Percentiles rank a stretch among this genome's conserved stretches.
Conservation (phyloP, 2,329 filamentous ascomycete genomes). For the Coniochaeta hoffmannii region DNA sequence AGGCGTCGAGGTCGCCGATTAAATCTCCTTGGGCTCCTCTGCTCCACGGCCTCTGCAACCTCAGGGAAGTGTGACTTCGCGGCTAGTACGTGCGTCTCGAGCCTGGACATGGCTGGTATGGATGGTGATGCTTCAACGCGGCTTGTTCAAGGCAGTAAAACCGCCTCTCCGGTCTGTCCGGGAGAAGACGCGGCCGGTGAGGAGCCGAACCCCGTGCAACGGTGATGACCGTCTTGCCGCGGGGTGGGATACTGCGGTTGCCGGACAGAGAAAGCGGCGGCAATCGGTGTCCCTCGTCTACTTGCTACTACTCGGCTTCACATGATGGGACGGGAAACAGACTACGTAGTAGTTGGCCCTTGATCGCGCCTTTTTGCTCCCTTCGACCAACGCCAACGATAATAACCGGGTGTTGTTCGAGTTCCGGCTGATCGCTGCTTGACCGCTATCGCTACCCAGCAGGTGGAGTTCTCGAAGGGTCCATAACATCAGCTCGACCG, state of each 20-base stretch:
- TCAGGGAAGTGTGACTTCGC: background rate
- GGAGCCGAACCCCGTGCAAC: too few species aligned
- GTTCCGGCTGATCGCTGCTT: background rate
- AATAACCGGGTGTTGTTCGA: background rate
- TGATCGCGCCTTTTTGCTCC: background rate
- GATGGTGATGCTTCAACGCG: too few species aligned
- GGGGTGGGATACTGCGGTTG: background rate
- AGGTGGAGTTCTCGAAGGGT: background rate
- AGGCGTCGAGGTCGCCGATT: conserved; percentile 1
- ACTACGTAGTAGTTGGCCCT: background rate
- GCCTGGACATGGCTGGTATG: background rate
- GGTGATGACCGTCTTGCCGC: background rate
- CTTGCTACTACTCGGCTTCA: background rate
- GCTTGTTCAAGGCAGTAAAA: too few species aligned
- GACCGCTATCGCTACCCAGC: background rate
- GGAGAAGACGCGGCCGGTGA: too few species aligned
- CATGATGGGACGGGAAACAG: background rate
- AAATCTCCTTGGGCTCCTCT: conserved; percentile 3
- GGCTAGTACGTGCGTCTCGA: too few species aligned
- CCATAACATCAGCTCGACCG: background rate
- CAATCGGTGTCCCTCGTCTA: too few species aligned
- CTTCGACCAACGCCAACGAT: too few species aligned
- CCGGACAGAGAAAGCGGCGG: too few species aligned
- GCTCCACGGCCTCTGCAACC: background rate
- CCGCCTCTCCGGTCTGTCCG: too few species aligned